A percentile compares a stretch with the other conserved stretches of the same genome.
Evolutionary conservation across 345 rosid genomes (phyloP).

Genomic region (Dimocarpus longan): DNA sequence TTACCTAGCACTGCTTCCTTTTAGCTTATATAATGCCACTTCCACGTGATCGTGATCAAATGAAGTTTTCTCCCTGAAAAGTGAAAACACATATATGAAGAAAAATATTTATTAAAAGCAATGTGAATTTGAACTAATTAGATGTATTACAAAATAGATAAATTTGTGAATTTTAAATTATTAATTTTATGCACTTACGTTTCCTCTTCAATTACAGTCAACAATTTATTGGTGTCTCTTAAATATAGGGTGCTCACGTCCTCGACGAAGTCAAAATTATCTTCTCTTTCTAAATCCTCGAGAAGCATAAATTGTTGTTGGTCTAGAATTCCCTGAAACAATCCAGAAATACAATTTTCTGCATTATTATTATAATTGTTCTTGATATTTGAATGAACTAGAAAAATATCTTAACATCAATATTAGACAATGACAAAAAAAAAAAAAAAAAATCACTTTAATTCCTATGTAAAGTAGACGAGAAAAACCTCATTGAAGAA

Average conservation of each 20-base stretch:
- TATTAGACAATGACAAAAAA: neutral
- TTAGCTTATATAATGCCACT: too few species aligned
- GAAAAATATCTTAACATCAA: neutral
- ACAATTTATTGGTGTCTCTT: neutral
- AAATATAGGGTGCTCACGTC: neutral
- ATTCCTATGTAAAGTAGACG: neutral
- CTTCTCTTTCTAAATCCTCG: neutral
- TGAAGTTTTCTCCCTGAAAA: neutral
- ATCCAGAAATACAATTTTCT: neutral
- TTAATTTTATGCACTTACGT: neutral
- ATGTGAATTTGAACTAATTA: neutral
- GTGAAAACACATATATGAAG: too few species aligned
- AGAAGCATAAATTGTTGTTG: neutral
- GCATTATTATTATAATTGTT: too few species aligned
- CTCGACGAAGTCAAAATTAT: neutral
- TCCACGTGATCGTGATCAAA: neutral
- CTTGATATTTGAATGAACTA: neutral
- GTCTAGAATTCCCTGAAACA: neutral
- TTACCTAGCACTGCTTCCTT: neutral
- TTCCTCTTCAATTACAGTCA: neutral
- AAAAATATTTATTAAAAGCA: neutral
- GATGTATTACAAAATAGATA: neutral
- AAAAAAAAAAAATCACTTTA: too few species aligned
- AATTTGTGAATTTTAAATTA: neutral
- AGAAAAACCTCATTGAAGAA: neutral